Conservation (phyloP, 2,329 filamentous ascomycete genomes). For the Aspergillus fructus region DNA sequence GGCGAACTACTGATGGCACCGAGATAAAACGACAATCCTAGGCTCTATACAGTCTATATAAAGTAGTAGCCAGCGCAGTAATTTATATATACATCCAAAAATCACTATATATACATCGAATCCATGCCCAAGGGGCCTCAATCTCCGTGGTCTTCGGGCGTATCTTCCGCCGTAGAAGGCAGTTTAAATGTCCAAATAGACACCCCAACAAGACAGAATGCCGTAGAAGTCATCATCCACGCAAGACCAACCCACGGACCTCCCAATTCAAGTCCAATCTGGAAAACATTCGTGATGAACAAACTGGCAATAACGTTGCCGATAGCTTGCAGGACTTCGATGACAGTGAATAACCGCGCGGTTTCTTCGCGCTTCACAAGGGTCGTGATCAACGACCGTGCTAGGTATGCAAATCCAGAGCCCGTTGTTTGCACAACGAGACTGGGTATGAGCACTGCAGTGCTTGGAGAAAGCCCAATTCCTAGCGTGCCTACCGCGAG, state of each 20-base stretch:
- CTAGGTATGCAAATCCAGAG: constrained; percentile 48
- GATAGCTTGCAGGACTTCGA: constrained; percentile 49
- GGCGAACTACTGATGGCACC: too few relatives aligned
- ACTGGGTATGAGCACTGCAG: constrained; percentile 44
- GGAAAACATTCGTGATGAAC: constrained; percentile 47
- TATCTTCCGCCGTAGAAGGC: constrained; percentile 16
- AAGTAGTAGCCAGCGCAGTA: not conserved
- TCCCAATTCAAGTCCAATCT: constrained; percentile 47
- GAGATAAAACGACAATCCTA: too few relatives aligned
- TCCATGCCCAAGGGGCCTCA: not conserved
- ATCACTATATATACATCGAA: not conserved
- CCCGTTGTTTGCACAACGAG: constrained; percentile 50
- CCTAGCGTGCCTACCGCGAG: constrained; percentile 46
- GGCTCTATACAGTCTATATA: not conserved
- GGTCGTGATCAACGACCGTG: constrained; percentile 49
- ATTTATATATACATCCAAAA: not conserved
- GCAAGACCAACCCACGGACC: constrained; percentile 50
- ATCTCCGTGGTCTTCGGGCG: constrained; percentile 1
- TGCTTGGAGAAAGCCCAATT: constrained; percentile 47
- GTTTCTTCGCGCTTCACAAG: constrained; percentile 50
- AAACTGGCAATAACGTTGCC: constrained; percentile 50
- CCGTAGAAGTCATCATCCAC: constrained; percentile 41
- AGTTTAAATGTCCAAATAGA: constrained; percentile 30
- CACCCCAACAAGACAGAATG: constrained; percentile 33
- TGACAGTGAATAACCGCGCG: constrained; percentile 50